A percentile compares a stretch with the other conserved stretches of the same genome.
Evolutionary conservation across 768 basidiomycete genomes (phyloP).

Genomic region (Obba rivulosa): DNA sequence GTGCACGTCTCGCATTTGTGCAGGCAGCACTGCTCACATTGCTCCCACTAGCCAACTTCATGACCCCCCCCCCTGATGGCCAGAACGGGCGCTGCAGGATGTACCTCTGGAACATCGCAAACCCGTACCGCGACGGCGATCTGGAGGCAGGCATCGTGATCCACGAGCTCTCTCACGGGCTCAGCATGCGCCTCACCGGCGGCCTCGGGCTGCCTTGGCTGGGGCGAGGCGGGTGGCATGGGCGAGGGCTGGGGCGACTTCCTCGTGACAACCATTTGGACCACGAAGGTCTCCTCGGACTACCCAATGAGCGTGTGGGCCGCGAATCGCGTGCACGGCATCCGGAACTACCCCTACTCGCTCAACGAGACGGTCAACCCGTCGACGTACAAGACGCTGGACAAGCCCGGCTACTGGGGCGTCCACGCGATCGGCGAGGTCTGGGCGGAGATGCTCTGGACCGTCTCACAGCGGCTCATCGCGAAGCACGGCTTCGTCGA

Average conservation of each 20-base stretch:
- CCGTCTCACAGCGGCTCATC: slow-evolving; percentile 69
- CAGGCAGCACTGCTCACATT: neutral
- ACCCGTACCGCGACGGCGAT: slow-evolving; percentile 91
- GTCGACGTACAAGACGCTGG: slow-evolving; percentile 89
- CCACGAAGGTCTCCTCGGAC: slow-evolving; percentile 66
- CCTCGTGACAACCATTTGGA: slow-evolving; percentile 83
- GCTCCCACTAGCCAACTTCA: slow-evolving; percentile 61
- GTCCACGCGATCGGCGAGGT: slow-evolving; percentile 92
- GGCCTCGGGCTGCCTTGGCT: slow-evolving; percentile 94
- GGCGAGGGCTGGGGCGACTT: slow-evolving; percentile 97
- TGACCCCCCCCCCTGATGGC: slow-evolving; percentile 79
- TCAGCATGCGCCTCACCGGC: slow-evolving; percentile 92
- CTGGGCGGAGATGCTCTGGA: slow-evolving; percentile 90
- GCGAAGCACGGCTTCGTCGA: slow-evolving; percentile 77
- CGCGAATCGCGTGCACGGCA: slow-evolving; percentile 67
- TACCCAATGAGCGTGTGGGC: slow-evolving; percentile 97
- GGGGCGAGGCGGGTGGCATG: slow-evolving; percentile 97
- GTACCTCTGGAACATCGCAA: slow-evolving; percentile 92
- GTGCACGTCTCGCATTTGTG: neutral
- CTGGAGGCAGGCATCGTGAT: slow-evolving; percentile 97
- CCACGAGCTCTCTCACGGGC: slow-evolving; percentile 82
- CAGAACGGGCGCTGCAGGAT: slow-evolving; percentile 91
- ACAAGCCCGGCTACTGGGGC: slow-evolving; percentile 92
- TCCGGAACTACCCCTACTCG: slow-evolving; percentile 88
- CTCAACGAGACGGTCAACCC: slow-evolving; percentile 73